Evolutionary conservation across 306 rosid genomes (phyloP), one percentile per base, ranked within the genome.

Genomic region (Castanea sativa): DNA sequence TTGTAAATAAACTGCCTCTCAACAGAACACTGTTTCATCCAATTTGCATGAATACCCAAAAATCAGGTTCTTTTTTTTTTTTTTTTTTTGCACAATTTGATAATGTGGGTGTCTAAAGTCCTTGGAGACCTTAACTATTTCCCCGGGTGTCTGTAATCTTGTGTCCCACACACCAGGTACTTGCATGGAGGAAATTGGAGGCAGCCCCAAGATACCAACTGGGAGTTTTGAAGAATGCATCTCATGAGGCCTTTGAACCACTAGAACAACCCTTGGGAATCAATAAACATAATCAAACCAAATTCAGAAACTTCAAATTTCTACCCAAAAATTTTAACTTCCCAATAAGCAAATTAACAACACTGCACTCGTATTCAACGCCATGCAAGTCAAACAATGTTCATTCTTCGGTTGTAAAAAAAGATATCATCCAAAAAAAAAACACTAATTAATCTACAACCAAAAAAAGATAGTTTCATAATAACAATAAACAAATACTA

Each of bases 371-470:
- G 74, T 70, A 45, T 56, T 67, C 63, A 67, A 27, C 69, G 69
- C 20, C 69, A 63, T 16, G n/a, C 84, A 69, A 74, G 25, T 67
- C 61, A 51, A 80, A 73, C 38, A 57, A 76, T 6, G 81, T n/a
- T 79, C 61, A 18, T 60, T 32, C 7, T 3, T 60, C 5, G 13
- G 5, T 1, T 25, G 13, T 1, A 60, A 60, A 10, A 10, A 8
- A 41, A 2, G 11, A 41, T 7, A 7, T 21, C 0, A 41, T 41
- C 7, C 45, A 75, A 73, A 74, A 80, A 55, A 12, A 67, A 61
- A 25, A 45, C 8, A 6, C 53, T 72, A n/a, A 49, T 49, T 67
- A 23, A 75, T 25, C 68, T 25, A 60, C 19, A 12, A 60, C 19
- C 63, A 25, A 59, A 59, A 59, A 13, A 59, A 41, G 45, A 8